Evolutionary conservation across 2,329 filamentous ascomycete genomes (phyloP), one percentile per base, ranked within the genome.

Genomic region (Monosporascus sp.): DNA sequence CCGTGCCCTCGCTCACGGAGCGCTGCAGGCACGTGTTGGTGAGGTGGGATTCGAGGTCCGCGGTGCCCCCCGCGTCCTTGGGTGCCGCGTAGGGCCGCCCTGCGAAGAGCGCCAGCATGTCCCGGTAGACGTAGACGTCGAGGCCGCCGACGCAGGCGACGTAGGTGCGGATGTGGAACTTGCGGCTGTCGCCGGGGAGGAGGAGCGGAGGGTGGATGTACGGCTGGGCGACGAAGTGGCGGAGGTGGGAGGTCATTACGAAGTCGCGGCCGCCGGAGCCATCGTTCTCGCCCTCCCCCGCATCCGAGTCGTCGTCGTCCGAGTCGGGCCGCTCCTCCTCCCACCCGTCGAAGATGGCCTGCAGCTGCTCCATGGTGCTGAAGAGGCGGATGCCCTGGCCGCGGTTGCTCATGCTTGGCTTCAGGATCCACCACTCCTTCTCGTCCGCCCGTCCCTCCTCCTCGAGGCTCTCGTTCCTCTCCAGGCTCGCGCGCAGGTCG

Each of bases 381-480:
- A 99, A 99, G 0, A 99, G 76, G 40, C 90, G 77, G 54, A 99
- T 97, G 1, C 94, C 94, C 68, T 97, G 92, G 0, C 93, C 94
- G 24, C 93, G 83, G 68, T 99, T 94, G 69, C 91, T 96, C 94
- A 99, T 97, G 8, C 93, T 88, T 0, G 94, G 93, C 73, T 99
- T 99, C 55, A 99, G 71, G 60, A 99, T 97, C 94, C 94, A 99
- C 93, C 93, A 99, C 68, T 95, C 85, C 55, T 81, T 79, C 43
- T 80, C 73, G 31, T 71, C 61, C 53, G 55, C 22, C 16, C 36
- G 34, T 52, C 43, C 20, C 11, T 46, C 53, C 20, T 52, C 56
- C 48, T 59, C 59, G 43, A 59, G 59, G 16, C 70, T 71, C 49
- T 81, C 82, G 62, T 96, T 96, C 46, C 77, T 78, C 34, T 82